Evolutionary conservation across 2,329 filamentous ascomycete genomes (phyloP).

Genomic region (Ascochyta lentis): DNA sequence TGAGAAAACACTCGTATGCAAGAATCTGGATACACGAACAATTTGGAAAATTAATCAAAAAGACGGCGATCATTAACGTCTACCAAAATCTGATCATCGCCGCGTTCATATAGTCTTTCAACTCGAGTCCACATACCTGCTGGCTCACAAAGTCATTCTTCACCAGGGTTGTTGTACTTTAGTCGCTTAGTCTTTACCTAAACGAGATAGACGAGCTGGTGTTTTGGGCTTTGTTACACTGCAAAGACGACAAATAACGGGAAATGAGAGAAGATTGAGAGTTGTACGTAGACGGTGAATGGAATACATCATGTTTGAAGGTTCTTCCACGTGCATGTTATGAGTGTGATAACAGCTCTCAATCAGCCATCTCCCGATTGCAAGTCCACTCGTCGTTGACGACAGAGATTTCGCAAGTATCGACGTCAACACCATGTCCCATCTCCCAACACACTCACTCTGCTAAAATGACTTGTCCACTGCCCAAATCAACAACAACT

Average conservation of each 20-base stretch:
- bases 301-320: neutral
- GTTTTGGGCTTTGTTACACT: neutral
- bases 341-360: neutral
- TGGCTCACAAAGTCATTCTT: neutral
- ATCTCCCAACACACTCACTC: too few relatives aligned
- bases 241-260: neutral
- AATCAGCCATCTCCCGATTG: neutral
- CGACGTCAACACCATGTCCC: too few relatives aligned
- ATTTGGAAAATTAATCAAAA: too few relatives aligned
- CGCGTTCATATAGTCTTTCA: neutral
- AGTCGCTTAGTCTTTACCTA: neutral
- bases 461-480: too few relatives aligned
- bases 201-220: conserved; percentile 1
- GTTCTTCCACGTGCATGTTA: neutral
- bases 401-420: too few relatives aligned
- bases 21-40: neutral
- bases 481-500: too few relatives aligned
- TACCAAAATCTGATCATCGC: neutral
- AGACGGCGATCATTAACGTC: too few relatives aligned
- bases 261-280: neutral
- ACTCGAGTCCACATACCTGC: neutral
- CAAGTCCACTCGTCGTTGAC: neutral
- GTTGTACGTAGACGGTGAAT: neutral
- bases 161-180: neutral
- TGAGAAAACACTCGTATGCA: neutral